Evolutionary conservation across 192 early-diverging fungal species (phyloP), one percentile per base, ranked within the genome.

Genomic region (Coemansia sp.): DNA sequence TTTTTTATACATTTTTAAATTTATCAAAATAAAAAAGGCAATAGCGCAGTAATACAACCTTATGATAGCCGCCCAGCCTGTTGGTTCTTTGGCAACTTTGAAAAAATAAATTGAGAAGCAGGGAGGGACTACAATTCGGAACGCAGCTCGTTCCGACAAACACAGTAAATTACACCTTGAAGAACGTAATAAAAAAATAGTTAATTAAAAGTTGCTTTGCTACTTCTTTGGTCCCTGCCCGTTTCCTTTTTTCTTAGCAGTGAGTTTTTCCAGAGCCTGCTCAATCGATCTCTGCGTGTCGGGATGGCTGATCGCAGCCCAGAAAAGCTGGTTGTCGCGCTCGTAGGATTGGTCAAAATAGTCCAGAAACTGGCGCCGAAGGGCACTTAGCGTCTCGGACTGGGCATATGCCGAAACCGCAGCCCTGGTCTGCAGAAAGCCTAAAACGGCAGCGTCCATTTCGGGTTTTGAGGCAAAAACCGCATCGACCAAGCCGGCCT

Each of bases 301-400:
- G 28, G 63, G 58, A 64, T 51, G 37, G 56, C 64, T 70, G 39
- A 75, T 34, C 1, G 60, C 68, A 22, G 14, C 20, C 74, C 74
- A 75, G 57, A 70, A 66, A 45, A 35, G 58, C 34, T 39, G 64
- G 11, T 70, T 75, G 60, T 75, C 74, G 59, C 62, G 61, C 39
- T 66, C 74, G 22, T 35, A 65, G 8, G 48, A 48, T 8, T 62
- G 68, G 53, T 75, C 74, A 39, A 75, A 75, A 33, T 51, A 58
- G 35, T 45, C 41, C 34, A 75, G 45, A n/a, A 65, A 70, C 2
- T 48, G 56, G 55, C 74, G 45, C 14, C 74, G 67, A 68, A 75
- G 28, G 2, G 51, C 41, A 8, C 18, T 34, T 17, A 70, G 51
- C 2, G 74, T 75, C 59, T 70, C 64, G 3, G 61, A 45, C 35